Evolutionary conservation across 352 stramenopile genomes (phyloP).

Genomic region (Thalassiosira mediterranea): DNA sequence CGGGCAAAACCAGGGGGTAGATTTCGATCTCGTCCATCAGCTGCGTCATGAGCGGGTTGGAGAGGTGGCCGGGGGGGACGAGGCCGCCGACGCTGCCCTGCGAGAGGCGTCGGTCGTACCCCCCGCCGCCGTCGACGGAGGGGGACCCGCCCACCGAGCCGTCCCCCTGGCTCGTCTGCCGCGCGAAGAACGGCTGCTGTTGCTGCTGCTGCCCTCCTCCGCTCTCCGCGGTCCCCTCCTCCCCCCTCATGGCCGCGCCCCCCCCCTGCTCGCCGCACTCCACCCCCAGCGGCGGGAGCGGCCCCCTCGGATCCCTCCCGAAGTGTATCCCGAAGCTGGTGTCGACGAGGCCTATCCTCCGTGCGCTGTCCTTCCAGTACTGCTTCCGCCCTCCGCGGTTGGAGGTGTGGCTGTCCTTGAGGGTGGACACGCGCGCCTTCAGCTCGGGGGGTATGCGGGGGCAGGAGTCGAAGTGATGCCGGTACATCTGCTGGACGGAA

Average conservation of each 20-base stretch:
- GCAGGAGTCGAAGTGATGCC: constrained; percentile 74
- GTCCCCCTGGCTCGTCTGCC: too few relatives aligned
- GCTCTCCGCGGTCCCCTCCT: neutral
- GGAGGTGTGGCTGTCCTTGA: constrained; percentile 28
- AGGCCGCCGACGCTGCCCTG: neutral
- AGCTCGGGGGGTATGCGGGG: constrained; percentile 60
- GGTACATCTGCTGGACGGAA: constrained; percentile 80
- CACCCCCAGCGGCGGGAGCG: constrained; percentile 50
- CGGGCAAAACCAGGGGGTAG: constrained; percentile 43
- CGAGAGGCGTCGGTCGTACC: neutral
- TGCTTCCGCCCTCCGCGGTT: constrained; percentile 80
- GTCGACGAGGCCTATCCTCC: constrained; percentile 72
- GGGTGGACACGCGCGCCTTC: constrained; percentile 18
- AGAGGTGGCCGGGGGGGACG: neutral
- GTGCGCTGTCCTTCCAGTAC: constrained; percentile 82
- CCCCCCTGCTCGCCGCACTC: neutral
- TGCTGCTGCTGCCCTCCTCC: neutral
- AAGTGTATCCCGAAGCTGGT: constrained; percentile 79
- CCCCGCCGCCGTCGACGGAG: neutral
- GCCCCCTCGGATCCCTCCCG: constrained; percentile 61
- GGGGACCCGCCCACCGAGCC: too few relatives aligned
- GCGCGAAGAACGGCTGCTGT: too few relatives aligned
- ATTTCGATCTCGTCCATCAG: constrained; percentile 28
- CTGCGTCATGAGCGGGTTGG: too few relatives aligned
- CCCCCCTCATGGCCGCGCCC: neutral